Evolutionary conservation across 2,329 filamentous ascomycete species (phyloP), one percentile per base, ranked within the genome.

Genomic region (Fusarium ambrosium): DNA sequence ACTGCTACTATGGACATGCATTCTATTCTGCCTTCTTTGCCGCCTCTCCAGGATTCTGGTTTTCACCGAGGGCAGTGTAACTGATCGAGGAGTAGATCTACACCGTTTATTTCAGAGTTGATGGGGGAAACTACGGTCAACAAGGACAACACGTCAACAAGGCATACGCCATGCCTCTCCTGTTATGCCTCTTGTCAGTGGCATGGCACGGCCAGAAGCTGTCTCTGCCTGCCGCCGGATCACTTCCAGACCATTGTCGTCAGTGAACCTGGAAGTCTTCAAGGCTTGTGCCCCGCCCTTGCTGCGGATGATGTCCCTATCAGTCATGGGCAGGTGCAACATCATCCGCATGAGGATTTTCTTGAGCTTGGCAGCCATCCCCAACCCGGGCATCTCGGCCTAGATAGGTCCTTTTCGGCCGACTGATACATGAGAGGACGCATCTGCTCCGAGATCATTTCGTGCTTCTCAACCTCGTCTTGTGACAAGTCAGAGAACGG

Each of bases 341-440:
- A 66, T 58, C 62, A 58, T 68, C 41, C 56, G 43, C 71, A 66
- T 68, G 65, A 59, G 69, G 69, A 64, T 70, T 68, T 58, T 63
- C 62, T 60, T 32, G 53, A 58, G 55, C 73, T 76, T 78, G 77
- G 69, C 69, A 66, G 60, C 64, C 72, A 74, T 68, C 64, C 70
- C 55, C 59, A 62, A 59, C 53, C 63, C 61, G 48, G 59, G 64
- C 56, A 59, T 72, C 62, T 77, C 77, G 75, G 77, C 66, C 62
- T 60, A 79, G 68, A 72, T 65, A 67, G 37, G 48, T 60, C 27
- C 18, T 70, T 78, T 71, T 79, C 77, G 77, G 77, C 77, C 75
- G 77, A 78, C 69, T 64, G 67, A 68, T 51, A 45, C 67, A 56
- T 64, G 59, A 68, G 58, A 72, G 70, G 66, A 63, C 70, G 68